Conservation (phyloP, 345 rosid genomes). For the Gossypium longicalyx region DNA sequence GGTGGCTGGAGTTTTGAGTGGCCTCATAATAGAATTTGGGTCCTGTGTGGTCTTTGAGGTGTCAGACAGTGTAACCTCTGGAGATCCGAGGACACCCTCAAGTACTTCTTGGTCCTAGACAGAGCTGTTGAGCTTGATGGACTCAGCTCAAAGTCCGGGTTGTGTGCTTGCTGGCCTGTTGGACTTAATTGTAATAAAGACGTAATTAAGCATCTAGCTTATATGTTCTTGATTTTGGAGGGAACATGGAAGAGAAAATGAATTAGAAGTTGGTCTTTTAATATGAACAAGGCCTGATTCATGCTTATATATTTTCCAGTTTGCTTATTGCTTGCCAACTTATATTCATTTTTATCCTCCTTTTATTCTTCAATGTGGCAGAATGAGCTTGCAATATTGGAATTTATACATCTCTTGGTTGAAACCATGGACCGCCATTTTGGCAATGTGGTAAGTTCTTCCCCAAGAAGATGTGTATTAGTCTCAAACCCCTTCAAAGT, state of each 20-base stretch:
- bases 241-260: no score
- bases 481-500: background rate
- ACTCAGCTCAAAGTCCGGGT: background rate
- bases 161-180: background rate
- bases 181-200: background rate
- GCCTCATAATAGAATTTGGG: background rate
- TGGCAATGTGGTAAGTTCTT: slow-evolving; percentile 79
- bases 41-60: background rate
- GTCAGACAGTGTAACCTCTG: background rate
- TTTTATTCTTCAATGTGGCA: slow-evolving; percentile 19
- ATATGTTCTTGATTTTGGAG: background rate
- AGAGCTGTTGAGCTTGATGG: background rate
- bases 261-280: background rate
- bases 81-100: background rate
- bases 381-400: slow-evolving; percentile 94
- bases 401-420: slow-evolving; percentile 89
- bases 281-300: background rate
- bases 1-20: background rate
- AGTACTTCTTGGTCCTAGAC: background rate
- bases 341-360: background rate
- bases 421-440: slow-evolving; percentile 99
- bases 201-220: background rate
- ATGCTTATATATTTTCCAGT: background rate
- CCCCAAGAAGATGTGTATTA: background rate
- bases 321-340: background rate